Evolutionary conservation across 108 stramenopile genomes (phyloP), one percentile per base, ranked within the genome.

Genomic region (Mediolabrus comicus): DNA sequence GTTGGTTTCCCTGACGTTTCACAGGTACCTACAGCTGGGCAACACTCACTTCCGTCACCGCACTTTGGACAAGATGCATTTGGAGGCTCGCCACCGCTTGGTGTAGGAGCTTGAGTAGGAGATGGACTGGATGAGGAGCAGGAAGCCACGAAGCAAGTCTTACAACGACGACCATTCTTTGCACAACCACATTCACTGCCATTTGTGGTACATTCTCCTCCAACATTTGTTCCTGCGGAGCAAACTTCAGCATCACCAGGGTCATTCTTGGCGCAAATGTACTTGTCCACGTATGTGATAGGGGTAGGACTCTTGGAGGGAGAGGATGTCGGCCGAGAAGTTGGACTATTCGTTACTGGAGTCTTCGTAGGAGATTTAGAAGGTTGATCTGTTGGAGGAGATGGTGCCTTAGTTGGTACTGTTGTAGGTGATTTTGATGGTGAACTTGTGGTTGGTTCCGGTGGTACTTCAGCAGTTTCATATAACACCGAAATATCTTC

Each of bases 401-500:
- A 25, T 24, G 62, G 62, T 13, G 62, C 34, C 38, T n/a, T n/a
- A 29, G 41, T 46, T 22, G 62, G 62, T 30, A 24, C 16, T 12
- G 3, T 4, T 19, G 3, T 31, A 13, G 63, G 63, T 12, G 28
- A 0, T 24, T 6, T 51, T 17, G 63, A 46, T 11, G 63, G 63
- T 9, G 41, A 38, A 46, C 17, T 10, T 14, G 39, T 41, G 39
- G 12, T 14, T 14, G 39, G 39, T 14, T 11, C 39, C 39, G 39
- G 39, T 41, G 12, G 12, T 11, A 12, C 39, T n/a, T 46, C 25
- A 13, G 63, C 35, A n/a, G n/a, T n/a, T 11, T 17, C 63, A 30
- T 64, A 64, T 8, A 0, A 28, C 0, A 64, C 63, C 26, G 46
- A 9, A 22, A 64, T 64, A 30, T 49, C 43, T 26, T 64, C 36